phyloP scores from a whole-genome alignment of 805 yeast species.

The Vanderwaltozyma tropicalis region DNA sequence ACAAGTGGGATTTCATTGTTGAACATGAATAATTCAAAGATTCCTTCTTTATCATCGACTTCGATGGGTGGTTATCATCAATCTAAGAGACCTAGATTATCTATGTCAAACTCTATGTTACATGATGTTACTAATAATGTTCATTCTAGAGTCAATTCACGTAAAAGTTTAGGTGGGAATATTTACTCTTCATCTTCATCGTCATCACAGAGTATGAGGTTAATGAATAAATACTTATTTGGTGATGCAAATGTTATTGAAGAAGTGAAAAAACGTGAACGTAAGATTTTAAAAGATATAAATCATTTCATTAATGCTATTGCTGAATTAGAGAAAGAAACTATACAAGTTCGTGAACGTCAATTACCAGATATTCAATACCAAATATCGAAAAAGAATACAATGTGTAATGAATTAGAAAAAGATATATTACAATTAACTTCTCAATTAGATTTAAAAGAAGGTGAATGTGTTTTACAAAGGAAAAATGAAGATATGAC shows the following conservation, averaged over 20 bases:
- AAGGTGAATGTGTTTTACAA: slow-evolving; percentile 12
- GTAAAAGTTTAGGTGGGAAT: slow-evolving; percentile 1
- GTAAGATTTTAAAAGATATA: slow-evolving; percentile 24
- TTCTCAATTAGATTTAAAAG: slow-evolving; percentile 11
- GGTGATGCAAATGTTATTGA: slow-evolving; percentile 26
- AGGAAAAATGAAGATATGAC: slow-evolving; percentile 13
- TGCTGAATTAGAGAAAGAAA: slow-evolving; percentile 20
- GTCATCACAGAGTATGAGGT: slow-evolving; percentile 9
- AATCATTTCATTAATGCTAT: slow-evolving; percentile 20
- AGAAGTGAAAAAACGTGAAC: slow-evolving; percentile 24
- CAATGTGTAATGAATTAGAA: slow-evolving; percentile 12
- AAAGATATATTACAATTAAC: slow-evolving; percentile 13
- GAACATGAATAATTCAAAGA: slow-evolving; percentile 8
- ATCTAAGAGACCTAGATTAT: slow-evolving; percentile 7
- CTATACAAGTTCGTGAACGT: slow-evolving; percentile 9
- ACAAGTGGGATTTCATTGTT: no score
- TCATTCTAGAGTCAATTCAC: slow-evolving; percentile 3
- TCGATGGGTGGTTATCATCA: slow-evolving; percentile 1
- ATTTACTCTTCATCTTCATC: not conserved
- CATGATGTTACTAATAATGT: slow-evolving; percentile 13
- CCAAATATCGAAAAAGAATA: slow-evolving; percentile 15
- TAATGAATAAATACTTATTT: slow-evolving; percentile 18
- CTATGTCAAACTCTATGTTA: slow-evolving; percentile 6
- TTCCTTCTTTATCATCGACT: slow-evolving; percentile 10
- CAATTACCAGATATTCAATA: slow-evolving; percentile 19